phyloP scores from a whole-genome alignment of 2,329 filamentous ascomycete genomes.

The Aspergillus neoniger region DNA sequence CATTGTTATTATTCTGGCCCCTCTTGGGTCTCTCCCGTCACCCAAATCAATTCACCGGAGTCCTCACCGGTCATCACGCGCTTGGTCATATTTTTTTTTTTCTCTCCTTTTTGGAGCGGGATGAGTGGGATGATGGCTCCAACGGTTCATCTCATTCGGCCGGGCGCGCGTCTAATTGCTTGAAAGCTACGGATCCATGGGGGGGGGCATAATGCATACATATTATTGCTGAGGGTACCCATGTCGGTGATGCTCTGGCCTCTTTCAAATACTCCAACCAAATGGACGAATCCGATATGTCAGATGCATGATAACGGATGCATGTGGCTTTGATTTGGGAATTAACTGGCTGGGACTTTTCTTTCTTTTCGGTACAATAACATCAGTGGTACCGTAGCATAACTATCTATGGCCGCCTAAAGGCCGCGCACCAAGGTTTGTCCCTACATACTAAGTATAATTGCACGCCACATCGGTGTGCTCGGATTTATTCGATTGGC shows the following conservation, averaged over 20 bases:
- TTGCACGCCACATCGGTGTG: neutral
- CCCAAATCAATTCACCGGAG: slow-evolving; percentile 29
- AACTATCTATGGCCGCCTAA: neutral
- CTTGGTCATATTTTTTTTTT: slow-evolving; percentile 15
- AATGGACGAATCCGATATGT: neutral
- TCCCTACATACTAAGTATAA: neutral
- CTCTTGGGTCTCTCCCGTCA: slow-evolving; percentile 14
- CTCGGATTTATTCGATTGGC: neutral
- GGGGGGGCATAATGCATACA: neutral
- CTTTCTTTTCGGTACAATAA: neutral
- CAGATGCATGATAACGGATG: neutral
- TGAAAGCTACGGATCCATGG: neutral
- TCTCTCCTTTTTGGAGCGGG: neutral
- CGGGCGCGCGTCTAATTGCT: neutral
- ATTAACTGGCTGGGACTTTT: neutral
- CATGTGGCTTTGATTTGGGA: neutral
- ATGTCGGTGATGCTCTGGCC: neutral
- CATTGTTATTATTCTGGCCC: neutral
- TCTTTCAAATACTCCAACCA: neutral
- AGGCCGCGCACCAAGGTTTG: neutral
- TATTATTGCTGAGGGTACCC: neutral
- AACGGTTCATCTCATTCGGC: neutral
- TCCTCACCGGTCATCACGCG: slow-evolving; percentile 19
- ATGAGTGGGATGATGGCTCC: neutral
- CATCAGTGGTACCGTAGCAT: neutral